phyloP scores from a whole-genome alignment of 2,329 filamentous ascomycete species.

The Byssothecium circinans region DNA sequence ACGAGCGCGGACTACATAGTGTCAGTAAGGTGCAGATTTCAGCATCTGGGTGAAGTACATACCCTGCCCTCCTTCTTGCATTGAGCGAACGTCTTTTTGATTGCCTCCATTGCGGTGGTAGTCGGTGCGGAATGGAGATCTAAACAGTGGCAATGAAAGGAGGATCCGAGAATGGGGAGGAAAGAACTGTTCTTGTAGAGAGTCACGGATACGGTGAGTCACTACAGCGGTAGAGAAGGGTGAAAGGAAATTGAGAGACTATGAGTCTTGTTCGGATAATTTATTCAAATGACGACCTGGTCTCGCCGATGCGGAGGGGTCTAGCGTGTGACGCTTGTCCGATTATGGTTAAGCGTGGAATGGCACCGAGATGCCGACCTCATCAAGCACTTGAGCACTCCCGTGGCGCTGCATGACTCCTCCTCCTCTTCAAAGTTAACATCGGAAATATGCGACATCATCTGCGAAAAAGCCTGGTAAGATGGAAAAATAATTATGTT shows the following conservation, averaged over 20 bases:
- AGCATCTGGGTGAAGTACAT: constrained; percentile 8
- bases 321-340: neutral
- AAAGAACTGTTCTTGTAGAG: constrained; percentile 1
- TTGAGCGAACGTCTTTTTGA: constrained; percentile 54
- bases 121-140: neutral
- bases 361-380: neutral
- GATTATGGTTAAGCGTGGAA: neutral
- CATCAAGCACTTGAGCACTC: too few relatives aligned
- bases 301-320: constrained; percentile 9
- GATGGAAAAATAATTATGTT: too few relatives aligned
- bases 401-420: neutral
- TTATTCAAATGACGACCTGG: constrained; percentile 9
- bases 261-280: constrained; percentile 12
- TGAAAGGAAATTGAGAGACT: neutral
- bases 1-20: constrained; percentile 73
- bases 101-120: constrained; percentile 47
- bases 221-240: neutral
- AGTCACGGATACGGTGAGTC: constrained; percentile 5
- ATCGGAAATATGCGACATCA: too few relatives aligned
- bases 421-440: too few relatives aligned
- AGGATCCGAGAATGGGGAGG: neutral
- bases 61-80: constrained; percentile 54
- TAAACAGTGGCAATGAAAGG: neutral
- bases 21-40: constrained; percentile 11
- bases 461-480: too few relatives aligned